Conservation (phyloP, 495 filamentous ascomycete species). For the Lophiotrema nucula region DNA sequence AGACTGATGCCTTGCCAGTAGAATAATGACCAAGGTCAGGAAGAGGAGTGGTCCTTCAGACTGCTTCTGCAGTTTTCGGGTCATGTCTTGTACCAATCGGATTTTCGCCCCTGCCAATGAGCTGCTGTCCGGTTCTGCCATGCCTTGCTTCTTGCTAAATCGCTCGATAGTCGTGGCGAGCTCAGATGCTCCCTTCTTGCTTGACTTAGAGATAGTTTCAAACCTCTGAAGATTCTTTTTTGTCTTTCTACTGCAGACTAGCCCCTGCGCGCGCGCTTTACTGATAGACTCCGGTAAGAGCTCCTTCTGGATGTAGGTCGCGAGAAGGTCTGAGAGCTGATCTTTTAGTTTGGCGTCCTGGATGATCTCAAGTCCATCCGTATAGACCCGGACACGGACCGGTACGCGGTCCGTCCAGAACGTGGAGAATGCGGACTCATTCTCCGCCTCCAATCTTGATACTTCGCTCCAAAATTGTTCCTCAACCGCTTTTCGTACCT, state of each 20-base stretch:
- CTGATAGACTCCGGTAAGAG: constrained; percentile 31
- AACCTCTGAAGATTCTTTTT: constrained; percentile 26
- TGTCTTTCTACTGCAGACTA: constrained; percentile 22
- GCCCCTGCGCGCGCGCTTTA: constrained; percentile 18
- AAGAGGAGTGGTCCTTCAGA: constrained; percentile 37
- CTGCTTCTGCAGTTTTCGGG: constrained; percentile 32
- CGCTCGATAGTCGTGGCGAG: constrained; percentile 19
- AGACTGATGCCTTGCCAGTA: constrained; percentile 23
- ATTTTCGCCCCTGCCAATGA: constrained; percentile 11
- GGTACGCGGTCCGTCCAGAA: constrained; percentile 30
- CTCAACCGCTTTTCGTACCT: constrained; percentile 1
- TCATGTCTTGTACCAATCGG: constrained; percentile 24
- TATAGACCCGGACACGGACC: constrained; percentile 16
- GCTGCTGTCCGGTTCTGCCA: constrained; percentile 2
- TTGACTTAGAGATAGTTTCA: constrained; percentile 1
- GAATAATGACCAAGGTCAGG: constrained; percentile 33
- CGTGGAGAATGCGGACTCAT: constrained; percentile 22
- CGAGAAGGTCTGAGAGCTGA: constrained; percentile 27
- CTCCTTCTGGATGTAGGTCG: constrained; percentile 24
- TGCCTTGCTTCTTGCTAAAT: constrained; percentile 24
- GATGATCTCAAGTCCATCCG: constrained; percentile 16
- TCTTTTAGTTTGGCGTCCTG: constrained; percentile 27
- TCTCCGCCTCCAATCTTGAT: constrained; percentile 12
- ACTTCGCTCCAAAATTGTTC: constrained; percentile 13
- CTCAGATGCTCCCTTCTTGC: background rate